Evolutionary conservation across 768 basidiomycete genomes (phyloP), one percentile per base, ranked within the genome.

Genomic region (Xerocomellus amylosporus): DNA sequence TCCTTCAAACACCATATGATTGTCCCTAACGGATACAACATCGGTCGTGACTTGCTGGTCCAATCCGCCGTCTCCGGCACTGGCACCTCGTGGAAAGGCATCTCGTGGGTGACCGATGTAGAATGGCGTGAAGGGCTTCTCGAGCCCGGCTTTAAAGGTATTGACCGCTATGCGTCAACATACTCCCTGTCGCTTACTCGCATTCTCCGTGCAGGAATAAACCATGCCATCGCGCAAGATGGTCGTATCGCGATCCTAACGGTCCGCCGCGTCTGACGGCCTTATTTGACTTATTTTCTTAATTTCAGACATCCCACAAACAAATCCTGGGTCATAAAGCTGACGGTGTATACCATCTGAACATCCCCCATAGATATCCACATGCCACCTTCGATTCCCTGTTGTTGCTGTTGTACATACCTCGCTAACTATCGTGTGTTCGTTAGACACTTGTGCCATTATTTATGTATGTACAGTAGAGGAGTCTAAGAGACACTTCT

Each of bases 161-260:
- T 34, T 74, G 8, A n/a, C 20, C 26, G 30, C 14, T 22, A 41
- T 34, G 22, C 36, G 19, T 15, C 24, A 17, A 34, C 37, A 20
- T 39, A n/a, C 19, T n/a, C 6, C 33, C 34, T 2, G 12, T 47
- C 17, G 20, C 26, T 50, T n/a, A 44, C 36, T 38, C 19, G 39
- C 19, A 19, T 42, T 36, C 22, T 49, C 19, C 38, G 26, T 62
- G 39, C 61, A 90, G 90, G 88, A 54, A 79, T 90, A 33, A 92
- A 89, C 64, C 92, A 92, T 65, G 85, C 79, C 47, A 93, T 94
- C 41, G 73, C 80, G 12, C 87, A 90, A 66, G 92, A 93, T 64
- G 91, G 91, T 8, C 79, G 79, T 26, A 79, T 91, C 17, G 91
- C 92, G n/a, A 73, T 93, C 30, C 74, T 93, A 39, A 92, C 86